phyloP scores from a whole-genome alignment of 768 basidiomycete species.

The Neoboletus magnificus region DNA sequence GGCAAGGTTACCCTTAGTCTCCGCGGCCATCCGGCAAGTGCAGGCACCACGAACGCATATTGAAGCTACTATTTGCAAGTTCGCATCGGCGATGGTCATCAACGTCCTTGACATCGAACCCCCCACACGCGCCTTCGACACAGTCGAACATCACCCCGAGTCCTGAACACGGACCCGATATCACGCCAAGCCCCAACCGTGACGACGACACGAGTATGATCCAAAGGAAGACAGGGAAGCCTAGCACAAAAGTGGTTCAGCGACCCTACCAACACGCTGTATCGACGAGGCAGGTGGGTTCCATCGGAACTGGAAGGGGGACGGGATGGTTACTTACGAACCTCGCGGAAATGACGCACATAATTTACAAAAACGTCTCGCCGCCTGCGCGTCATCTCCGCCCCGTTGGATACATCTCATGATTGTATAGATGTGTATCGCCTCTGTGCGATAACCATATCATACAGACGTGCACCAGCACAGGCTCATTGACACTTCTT shows the following conservation, averaged over 20 bases:
- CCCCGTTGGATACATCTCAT: background rate
- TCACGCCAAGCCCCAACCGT: background rate
- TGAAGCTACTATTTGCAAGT: no score
- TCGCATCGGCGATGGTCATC: background rate
- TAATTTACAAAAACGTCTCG: background rate
- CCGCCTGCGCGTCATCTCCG: background rate
- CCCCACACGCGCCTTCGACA: background rate
- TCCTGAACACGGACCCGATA: constrained; percentile 4
- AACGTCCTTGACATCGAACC: background rate
- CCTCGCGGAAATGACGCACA: constrained; percentile 9
- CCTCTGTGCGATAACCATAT: background rate
- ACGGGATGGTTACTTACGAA: background rate
- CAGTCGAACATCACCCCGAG: constrained; percentile 4
- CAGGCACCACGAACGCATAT: background rate
- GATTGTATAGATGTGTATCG: background rate
- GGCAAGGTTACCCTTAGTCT: background rate
- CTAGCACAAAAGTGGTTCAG: background rate
- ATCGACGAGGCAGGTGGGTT: constrained; percentile 22
- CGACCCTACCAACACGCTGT: constrained; percentile 24
- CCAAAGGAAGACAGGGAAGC: background rate
- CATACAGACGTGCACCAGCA: background rate
- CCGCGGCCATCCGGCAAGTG: background rate
- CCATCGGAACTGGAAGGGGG: constrained; percentile 1
- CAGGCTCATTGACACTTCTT: background rate
- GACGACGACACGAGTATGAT: background rate